A percentile compares a stretch with the other conserved stretches of the same genome.
Evolutionary conservation across 768 basidiomycete species (phyloP).

Genomic region (Suillus plorans): DNA sequence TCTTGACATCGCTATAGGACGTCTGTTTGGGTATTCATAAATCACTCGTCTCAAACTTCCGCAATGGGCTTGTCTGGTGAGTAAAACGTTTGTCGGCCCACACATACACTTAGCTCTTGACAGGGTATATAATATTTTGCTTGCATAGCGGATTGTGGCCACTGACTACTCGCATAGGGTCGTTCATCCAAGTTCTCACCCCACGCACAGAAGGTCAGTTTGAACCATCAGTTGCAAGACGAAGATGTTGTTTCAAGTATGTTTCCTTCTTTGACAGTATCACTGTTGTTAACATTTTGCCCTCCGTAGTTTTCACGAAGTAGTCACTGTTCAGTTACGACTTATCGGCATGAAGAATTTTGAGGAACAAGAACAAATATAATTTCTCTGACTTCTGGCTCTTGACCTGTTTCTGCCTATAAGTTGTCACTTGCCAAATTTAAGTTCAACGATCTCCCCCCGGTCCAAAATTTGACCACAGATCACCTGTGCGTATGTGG

Average conservation of each 20-base stretch:
- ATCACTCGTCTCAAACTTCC: slow-evolving; percentile 86
- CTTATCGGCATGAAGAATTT: not conserved
- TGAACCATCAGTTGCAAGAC: slow-evolving; percentile 80
- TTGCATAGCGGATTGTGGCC: not conserved
- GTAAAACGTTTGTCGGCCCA: slow-evolving; percentile 21
- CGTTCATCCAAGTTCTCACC: slow-evolving; percentile 93
- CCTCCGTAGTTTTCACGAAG: slow-evolving; percentile 2
- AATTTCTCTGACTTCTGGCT: not conserved
- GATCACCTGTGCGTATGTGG: not conserved
- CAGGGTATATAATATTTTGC: slow-evolving; percentile 9
- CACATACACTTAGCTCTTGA: not conserved
- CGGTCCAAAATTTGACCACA: not conserved
- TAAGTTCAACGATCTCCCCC: not conserved
- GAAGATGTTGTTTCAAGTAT: slow-evolving; percentile 88
- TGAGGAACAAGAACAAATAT: not conserved
- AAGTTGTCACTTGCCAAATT: not conserved
- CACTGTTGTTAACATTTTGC: not conserved
- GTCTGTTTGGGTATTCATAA: slow-evolving; percentile 94
- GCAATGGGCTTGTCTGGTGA: slow-evolving; percentile 92
- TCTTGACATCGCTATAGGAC: slow-evolving; percentile 40
- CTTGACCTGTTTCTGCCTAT: not conserved
- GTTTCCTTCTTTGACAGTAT: slow-evolving; percentile 29
- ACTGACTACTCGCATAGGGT: slow-evolving; percentile 49
- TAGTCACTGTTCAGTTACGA: not conserved
- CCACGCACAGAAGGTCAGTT: slow-evolving; percentile 91